Base-by-base conservation (phyloP, 208 protist genomes). In the Histomonas meleagridis region DNA sequence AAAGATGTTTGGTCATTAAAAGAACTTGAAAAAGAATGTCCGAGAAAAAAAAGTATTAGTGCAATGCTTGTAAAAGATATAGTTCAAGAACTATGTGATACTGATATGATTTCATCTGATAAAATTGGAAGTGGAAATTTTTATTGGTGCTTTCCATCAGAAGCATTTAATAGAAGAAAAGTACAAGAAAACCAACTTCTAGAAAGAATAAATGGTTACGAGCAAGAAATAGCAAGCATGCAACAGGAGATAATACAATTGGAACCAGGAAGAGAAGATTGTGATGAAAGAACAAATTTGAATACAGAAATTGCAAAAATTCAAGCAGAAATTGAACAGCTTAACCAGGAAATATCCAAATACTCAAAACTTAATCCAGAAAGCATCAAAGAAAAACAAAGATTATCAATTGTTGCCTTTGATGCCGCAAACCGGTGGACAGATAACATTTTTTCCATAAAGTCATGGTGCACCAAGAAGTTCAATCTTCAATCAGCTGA, bases 381-480 rank as follows among this genome's bases (percentile, higher is more conserved):
- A 38, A 12, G n/a, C 51, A 55, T 51, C 32, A 86, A 86, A 49
- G n/a, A 55, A 38, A 43, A 18, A 32, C 76, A 86, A 86, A 48
- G 46, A 38, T 46, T 55, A 35, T 26, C 46, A 14, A 10, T 16
- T 16, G 10, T 55, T 38, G 76, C 76, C n/a, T n/a, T 51, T 32
- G 76, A 86, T 86, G 76, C 76, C 1, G 76, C 76, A 55, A 86
- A 86, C 38, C 23, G 76, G n/a, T 86, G 76, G 76, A 86, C 76
- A 38, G 76, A 86, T 21, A 86, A 86, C 38, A 86, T 86, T 53
- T 86, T 86, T 49, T 7, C 23, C 18, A 43, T 86, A 14, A 86
- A 49, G 26, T 55, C 46, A 18, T 86, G 76, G 76, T 18, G 46
- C 2, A 28, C 43, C 4, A 86, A 86, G 38, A 86, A 23, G 55